Evolutionary conservation across 2,329 filamentous ascomycete genomes (phyloP), one percentile per base, ranked within the genome.

Genomic region (Onygenales sp.): DNA sequence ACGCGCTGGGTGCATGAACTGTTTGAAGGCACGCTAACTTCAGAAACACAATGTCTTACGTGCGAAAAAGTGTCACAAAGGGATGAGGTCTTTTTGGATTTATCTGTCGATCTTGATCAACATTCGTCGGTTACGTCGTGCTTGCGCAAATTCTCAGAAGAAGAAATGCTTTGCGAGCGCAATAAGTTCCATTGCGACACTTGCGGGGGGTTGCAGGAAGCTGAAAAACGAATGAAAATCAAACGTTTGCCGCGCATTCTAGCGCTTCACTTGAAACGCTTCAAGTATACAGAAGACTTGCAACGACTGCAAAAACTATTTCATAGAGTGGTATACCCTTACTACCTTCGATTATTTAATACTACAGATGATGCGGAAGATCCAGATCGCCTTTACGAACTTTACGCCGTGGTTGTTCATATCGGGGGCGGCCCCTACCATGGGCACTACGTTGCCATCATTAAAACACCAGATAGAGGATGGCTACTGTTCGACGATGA

Each of bases 161-260:
- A 97, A 64, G 93, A 98, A 70, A 96, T 97, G 89, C 79, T 98
- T 54, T 97, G 93, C 66, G 93, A 98, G 73, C 82, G 91, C 56
- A 97, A 98, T 75, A 98, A 98, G 67, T 98, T 98, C 61, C 92
- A 98, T 66, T 98, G 93, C 72, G 93, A 98, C 67, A 91, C 91
- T 62, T 98, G 93, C 62, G 93, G 93, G 51, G 93, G 93, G 2
- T 75, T 98, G 52, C 93, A 98, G 70, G 93, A 98, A 72, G 93
- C 93, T 0, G 93, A 98, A 70, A 98, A 97, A 76, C 83, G 93
- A 58, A 98, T 98, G 93, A 98, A 97, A 76, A 92, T 98, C 62
- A 97, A 98, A 75, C 83, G 88, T 51, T 74, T 97, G 65, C 93
- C 93, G 3, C 90, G 88, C 65, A 89, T 98, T 55, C 73, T 98